Base-by-base conservation (phyloP, 805 yeast species). In the Metschnikowia hibisci region DNA sequence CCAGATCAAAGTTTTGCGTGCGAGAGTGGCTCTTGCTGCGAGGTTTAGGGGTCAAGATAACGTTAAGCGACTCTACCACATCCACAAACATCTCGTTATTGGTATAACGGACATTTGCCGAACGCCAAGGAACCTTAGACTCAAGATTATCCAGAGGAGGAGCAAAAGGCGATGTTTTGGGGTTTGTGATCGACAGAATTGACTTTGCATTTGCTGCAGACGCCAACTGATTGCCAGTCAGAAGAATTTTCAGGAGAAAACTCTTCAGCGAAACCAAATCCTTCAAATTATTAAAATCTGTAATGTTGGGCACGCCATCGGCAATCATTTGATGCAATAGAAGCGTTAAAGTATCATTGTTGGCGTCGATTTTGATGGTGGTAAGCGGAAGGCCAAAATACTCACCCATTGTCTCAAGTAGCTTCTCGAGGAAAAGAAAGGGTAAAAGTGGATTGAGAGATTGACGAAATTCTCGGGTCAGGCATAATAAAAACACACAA, bases 41-140 rank as follows among this genome's bases (percentile, higher is more conserved):
- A 23, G 42, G 44, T 20, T 46, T 46, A 10, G 54, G 55, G 15
- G 47, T 67, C 16, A 81, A 61, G 0, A 84, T 71, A 29, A 83
- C 74, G 48, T 74, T 75, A 16, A 86, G 61, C 1, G 73, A 67
- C 60, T 91, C 99, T 2, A 73, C 71, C 5, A 93, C 60, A 62
- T 93, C 98, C 7, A 91, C 84, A 59, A 82, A 88, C 62, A 91
- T 72, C 62, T 91, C 98, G 61, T 91, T 88, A 51, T 81, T 81
- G 3, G 87, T 74, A 59, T 87, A 80, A 51, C 74, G 77, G n/a
- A 85, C 83, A 49, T 80, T 76, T 4, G 81, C 58, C 36, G 78
- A 71, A 54, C 98, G 76, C 98, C 98, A 91, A 1, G 96, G 96
- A 7, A 68, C 65, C 22, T 43, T 45, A 44, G 35, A 28, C 43